Evolutionary conservation across 2,329 filamentous ascomycete genomes (phyloP), one percentile per base, ranked within the genome.

Genomic region (Corinectria fuckeliana): DNA sequence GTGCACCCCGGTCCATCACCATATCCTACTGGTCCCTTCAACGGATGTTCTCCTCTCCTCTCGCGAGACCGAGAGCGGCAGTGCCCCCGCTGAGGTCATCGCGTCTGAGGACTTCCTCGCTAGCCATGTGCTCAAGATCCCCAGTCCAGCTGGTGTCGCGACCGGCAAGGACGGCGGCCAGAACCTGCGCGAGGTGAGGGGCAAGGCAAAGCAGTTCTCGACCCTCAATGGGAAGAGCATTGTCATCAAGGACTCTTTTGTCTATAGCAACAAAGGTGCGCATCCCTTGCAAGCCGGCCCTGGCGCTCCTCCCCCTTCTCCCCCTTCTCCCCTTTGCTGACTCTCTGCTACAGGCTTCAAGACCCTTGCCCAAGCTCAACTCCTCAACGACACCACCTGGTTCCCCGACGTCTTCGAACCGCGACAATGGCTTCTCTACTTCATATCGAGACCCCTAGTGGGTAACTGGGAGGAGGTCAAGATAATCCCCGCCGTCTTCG

Each of bases 351-450:
- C 65, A 96, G 92, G 93, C 50, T 99, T 98, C 84, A 97, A 95
- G 79, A 88, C 88, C 30, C 82, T 97, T 62, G 93, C 92, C 64
- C 95, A 98, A 74, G 92, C 93, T 28, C 93, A 95, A 72, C 81
- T 98, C 30, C 81, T 97, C 57, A 86, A 86, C 72, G 96, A 99
- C 76, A 82, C 85, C 34, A 85, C 97, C 36, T 98, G 92, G 85
- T 96, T 96, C 71, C 89, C 92, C 48, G 92, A 97, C 71, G 88
- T 87, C n/a, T 85, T 91, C 69, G 94, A 98, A 69, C 89, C 92
- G 13, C 90, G 93, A 68, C 92, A 93, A 83, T 99, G 95, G 93
- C 87, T 99, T 41, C 85, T 99, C 60, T 98, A 98, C 83, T 97
- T 93, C 76, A 96, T 99, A 63, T 95, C 94, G 23, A 89, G 87